Evolutionary conservation across 2,329 filamentous ascomycete species (phyloP), one percentile per base, ranked within the genome.

Genomic region (Cladophialophora psammophila): DNA sequence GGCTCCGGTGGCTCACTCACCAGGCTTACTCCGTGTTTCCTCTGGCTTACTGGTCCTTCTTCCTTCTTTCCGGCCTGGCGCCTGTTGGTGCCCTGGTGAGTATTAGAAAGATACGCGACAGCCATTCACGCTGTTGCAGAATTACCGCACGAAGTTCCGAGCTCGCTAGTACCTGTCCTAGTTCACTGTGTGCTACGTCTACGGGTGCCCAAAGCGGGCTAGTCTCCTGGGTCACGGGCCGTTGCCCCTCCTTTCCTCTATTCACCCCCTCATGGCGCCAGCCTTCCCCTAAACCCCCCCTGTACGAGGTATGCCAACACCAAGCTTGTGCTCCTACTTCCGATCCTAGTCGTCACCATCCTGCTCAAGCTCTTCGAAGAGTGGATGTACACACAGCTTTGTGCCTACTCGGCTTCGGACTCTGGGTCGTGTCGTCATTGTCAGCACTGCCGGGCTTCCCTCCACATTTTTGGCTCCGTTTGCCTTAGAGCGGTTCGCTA

Each of bases 401-500:
- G 18, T 42, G n/a, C 10, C n/a, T 50, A 3, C 55, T 60, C 42
- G 57, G 40, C 20, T 63, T 45, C 59, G 62, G 53, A 59, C 60
- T 35, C 26, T 54, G 32, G 6, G 12, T 26, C 42, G 55, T 54
- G 66, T 65, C 66, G 66, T 68, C 66, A 68, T 61, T 32, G 63
- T 66, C 66, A 66, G 59, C 63, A 54, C n/a, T 32, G 18, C 35
- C 35, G 50, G 45, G 20, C 32, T 32, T 42, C 52, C 40, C 63
- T 55, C 57, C 48, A 48, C 60, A 18, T 38, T 50, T 20, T 20
- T 18, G 40, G 45, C 18, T 50, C 45, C 45, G 18, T 50, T 20
- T 50, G 18, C 18, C 45, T 50, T 18, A 50, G 12, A 50, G 18
- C 7, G 57, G 26, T 60, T 60, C 57, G 40, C n/a, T 3, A 34